Evolutionary conservation across 805 yeast species (phyloP).

Genomic region (Metschnikowia arizonensis): DNA sequence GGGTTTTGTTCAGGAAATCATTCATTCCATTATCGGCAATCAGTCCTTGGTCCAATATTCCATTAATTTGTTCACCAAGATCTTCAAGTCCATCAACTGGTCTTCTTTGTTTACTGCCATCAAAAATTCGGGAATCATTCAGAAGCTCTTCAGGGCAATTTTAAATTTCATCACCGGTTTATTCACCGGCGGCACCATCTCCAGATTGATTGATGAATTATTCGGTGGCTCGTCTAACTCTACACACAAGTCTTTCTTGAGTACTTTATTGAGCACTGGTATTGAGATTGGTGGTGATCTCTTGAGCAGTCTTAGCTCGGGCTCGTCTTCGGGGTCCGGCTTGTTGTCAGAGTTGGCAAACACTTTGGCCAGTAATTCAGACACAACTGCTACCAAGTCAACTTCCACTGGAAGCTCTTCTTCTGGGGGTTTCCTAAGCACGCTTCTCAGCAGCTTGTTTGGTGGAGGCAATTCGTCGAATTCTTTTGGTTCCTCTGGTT

Average conservation of each 20-base stretch:
- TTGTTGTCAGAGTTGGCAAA: slow-evolving; percentile 13
- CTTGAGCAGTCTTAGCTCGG: slow-evolving; percentile 13
- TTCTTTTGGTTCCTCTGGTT: background rate
- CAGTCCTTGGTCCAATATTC: slow-evolving; percentile 20
- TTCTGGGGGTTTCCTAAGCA: slow-evolving; percentile 12
- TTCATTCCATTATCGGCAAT: slow-evolving; percentile 24
- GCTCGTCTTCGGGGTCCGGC: slow-evolving; percentile 11
- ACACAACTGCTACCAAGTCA: slow-evolving; percentile 2
- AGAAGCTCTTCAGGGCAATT: slow-evolving; percentile 14
- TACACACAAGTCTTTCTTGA: slow-evolving; percentile 14
- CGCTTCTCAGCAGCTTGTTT: slow-evolving; percentile 8
- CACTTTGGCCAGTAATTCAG: slow-evolving; percentile 7
- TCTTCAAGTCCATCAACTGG: slow-evolving; percentile 24
- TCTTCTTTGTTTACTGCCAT: slow-evolving; percentile 20
- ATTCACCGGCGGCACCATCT: slow-evolving; percentile 12
- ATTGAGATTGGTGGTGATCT: slow-evolving; percentile 16
- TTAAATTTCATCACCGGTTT: slow-evolving; percentile 17
- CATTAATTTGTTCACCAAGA: slow-evolving; percentile 18
- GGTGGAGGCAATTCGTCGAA: slow-evolving; percentile 6
- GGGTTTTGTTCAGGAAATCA: slow-evolving; percentile 21
- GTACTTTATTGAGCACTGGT: slow-evolving; percentile 12
- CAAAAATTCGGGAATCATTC: slow-evolving; percentile 26
- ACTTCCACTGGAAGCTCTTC: slow-evolving; percentile 7
- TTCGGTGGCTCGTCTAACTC: slow-evolving; percentile 15
- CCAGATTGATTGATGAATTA: slow-evolving; percentile 12